Base-by-base conservation (phyloP, 768 basidiomycete genomes). In the Termitomyces sp. region DNA sequence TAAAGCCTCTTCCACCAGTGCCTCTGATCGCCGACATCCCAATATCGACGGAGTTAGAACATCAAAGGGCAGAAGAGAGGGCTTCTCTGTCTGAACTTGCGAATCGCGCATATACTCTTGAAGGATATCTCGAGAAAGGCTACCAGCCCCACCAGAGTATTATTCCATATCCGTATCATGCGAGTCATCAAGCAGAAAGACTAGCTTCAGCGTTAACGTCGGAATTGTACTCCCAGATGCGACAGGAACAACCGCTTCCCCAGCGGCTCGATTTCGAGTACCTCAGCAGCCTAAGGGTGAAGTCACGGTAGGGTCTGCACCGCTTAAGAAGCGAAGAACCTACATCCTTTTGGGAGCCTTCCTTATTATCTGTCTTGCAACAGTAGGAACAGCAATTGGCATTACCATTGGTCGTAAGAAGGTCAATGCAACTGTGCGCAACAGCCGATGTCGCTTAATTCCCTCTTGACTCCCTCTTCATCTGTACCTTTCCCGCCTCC, bases 1-100 rank as follows among this genome's bases (percentile, higher is more conserved):
- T 64, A 24, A 84, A 85, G 63, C 82, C 83, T 3, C 67, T 86
- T 15, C 84, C 85, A 7, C 83, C 82, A 1, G 73, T 86, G 24
- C 85, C 84, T 15, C 69, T 67, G 19, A 73, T 81, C 14, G 77
- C 81, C 2, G 66, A 76, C 45, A 74, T 77, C 19, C 67, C 79
- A 8, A 60, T 81, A 34, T 66, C 72, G 2, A 64, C 65, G 12
- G 78, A 79, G 56, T 67, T 65, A 51, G 74, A 73, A 37, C 69
- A 75, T 58, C 71, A 71, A 44, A 73, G 70, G 54, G 67, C 65
- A 44, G 84, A 85, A 45, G 74, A 77, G 38, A 63, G 68, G 45
- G 67, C 77, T 7, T 75, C 80, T 37, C 71, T 84, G n/a, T 79
- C 79, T 1, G 74, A 80, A 30, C 74, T 84, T 7, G 74, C 76